Evolutionary conservation across 1,284 basidiomycete genomes (phyloP).

Genomic region (Cutaneotrichosporon spelunceum): DNA sequence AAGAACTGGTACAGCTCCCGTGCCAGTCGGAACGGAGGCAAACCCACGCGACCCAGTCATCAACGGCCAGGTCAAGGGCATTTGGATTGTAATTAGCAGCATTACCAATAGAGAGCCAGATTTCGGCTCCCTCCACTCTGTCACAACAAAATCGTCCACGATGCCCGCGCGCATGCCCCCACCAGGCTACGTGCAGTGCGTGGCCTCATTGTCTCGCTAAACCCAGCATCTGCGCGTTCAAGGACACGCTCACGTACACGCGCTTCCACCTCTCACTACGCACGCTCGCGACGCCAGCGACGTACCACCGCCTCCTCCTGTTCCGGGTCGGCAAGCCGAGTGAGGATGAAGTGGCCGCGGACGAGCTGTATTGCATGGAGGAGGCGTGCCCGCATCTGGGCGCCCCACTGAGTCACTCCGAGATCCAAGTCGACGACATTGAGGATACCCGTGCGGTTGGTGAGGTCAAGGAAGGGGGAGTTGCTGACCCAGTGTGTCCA

Average conservation of each 20-base stretch:
- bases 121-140: neutral
- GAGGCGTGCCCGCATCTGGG: conserved; percentile 78
- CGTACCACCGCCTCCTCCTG: conserved; percentile 68
- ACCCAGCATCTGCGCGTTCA: conserved; percentile 57
- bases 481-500: conserved; percentile 63
- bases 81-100: neutral
- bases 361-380: conserved; percentile 78
- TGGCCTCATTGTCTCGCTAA: neutral
- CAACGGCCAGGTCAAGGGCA: neutral
- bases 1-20: too few relatives aligned
- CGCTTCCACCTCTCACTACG: conserved; percentile 67
- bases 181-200: conserved; percentile 7
- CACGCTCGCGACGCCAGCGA: conserved; percentile 57
- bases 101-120: neutral
- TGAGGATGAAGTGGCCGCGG: conserved; percentile 24
- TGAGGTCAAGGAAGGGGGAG: conserved; percentile 13
- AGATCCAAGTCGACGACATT: conserved; percentile 36
- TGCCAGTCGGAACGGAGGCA: too few relatives aligned
- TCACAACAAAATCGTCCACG: neutral
- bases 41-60: neutral
- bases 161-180: neutral
- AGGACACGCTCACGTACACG: conserved; percentile 60
- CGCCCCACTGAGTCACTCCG: conserved; percentile 70
- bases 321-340: conserved; percentile 59
- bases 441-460: conserved; percentile 40